Conservation (phyloP, 2,329 filamentous ascomycete species). For the Tolypocladium album region DNA sequence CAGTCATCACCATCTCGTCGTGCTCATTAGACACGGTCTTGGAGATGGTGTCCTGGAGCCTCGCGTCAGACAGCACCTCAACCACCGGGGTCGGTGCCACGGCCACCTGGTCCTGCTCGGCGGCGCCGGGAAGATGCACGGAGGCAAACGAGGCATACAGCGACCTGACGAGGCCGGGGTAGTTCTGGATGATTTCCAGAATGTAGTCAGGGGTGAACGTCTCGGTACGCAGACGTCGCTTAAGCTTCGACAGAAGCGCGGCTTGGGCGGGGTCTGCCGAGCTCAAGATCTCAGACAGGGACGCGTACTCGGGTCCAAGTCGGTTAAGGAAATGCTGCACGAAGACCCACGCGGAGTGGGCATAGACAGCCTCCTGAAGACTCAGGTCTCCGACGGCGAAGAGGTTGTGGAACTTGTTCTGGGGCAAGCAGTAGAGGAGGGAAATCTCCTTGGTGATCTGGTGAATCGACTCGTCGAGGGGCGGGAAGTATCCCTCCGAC, state of each 20-base stretch:
- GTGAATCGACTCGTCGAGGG: slow-evolving; percentile 89
- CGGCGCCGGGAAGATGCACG: slow-evolving; percentile 56
- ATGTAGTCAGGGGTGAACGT: slow-evolving; percentile 99
- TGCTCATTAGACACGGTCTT: slow-evolving; percentile 84
- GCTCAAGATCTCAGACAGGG: slow-evolving; percentile 72
- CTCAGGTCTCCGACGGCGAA: slow-evolving; percentile 82
- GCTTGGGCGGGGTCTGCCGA: slow-evolving; percentile 72
- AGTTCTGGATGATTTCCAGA: slow-evolving; percentile 86
- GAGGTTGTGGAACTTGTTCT: slow-evolving; percentile 87
- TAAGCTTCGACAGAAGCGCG: slow-evolving; percentile 83
- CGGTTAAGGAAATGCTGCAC: slow-evolving; percentile 97
- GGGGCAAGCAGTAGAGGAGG: slow-evolving; percentile 91
- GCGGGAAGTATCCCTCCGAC: slow-evolving; percentile 48
- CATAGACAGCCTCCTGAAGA: slow-evolving; percentile 93
- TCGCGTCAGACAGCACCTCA: slow-evolving; percentile 64
- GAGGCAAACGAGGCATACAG: slow-evolving; percentile 88
- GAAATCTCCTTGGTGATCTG: slow-evolving; percentile 99
- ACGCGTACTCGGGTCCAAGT: slow-evolving; percentile 82
- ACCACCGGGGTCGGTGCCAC: slow-evolving; percentile 45
- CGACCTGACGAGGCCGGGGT: slow-evolving; percentile 76
- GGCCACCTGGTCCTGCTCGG: slow-evolving; percentile 37
- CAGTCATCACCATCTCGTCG: slow-evolving; percentile 95
- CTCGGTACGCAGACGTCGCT: slow-evolving; percentile 88
- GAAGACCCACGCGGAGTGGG: slow-evolving; percentile 95
- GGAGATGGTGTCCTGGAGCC: slow-evolving; percentile 66